phyloP scores from a whole-genome alignment of 345 rosid genomes.

The Arabidopsis arenosa region DNA sequence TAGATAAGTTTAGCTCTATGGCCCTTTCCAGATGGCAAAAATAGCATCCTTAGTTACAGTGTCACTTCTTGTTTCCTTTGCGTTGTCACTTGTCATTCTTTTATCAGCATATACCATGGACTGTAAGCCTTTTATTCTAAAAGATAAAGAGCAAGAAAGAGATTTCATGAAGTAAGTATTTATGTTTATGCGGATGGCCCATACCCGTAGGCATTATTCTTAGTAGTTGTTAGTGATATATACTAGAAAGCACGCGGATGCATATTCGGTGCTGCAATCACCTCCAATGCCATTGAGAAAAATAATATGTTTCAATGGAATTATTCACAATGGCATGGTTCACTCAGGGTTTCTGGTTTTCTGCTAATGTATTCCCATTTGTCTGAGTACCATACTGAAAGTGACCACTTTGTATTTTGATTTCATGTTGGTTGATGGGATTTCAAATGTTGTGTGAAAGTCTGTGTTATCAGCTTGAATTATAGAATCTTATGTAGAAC shows the following conservation, averaged over 20 bases:
- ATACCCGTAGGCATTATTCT: constrained; percentile 2
- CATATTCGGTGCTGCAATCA: not conserved
- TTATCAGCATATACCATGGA: constrained; percentile 28
- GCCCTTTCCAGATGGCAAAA: constrained; percentile 17
- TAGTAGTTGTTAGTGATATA: constrained; percentile 8
- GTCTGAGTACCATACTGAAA: not conserved
- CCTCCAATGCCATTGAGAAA: not conserved
- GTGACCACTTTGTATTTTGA: not conserved
- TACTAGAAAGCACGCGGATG: not conserved
- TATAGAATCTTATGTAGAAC: constrained; percentile 4
- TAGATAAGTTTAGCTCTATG: constrained; percentile 15
- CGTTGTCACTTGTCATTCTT: constrained; percentile 27
- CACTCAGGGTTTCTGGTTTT: not conserved
- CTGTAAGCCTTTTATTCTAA: constrained; percentile 19
- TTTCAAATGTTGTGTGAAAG: constrained; percentile 12
- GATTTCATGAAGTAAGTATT: not conserved
- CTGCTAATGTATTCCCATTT: not conserved
- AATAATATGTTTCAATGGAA: not conserved
- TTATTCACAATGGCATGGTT: constrained; percentile 5
- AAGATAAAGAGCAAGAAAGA: constrained; percentile 17
- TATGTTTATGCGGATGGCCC: constrained; percentile 14
- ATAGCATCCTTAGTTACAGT: constrained; percentile 14
- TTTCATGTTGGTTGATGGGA: not conserved
- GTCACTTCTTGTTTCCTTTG: constrained; percentile 2
- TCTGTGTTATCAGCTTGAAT: not conserved